Base-by-base conservation (phyloP, 192 early-diverging fungal species). In the Linnemannia hyalina region DNA sequence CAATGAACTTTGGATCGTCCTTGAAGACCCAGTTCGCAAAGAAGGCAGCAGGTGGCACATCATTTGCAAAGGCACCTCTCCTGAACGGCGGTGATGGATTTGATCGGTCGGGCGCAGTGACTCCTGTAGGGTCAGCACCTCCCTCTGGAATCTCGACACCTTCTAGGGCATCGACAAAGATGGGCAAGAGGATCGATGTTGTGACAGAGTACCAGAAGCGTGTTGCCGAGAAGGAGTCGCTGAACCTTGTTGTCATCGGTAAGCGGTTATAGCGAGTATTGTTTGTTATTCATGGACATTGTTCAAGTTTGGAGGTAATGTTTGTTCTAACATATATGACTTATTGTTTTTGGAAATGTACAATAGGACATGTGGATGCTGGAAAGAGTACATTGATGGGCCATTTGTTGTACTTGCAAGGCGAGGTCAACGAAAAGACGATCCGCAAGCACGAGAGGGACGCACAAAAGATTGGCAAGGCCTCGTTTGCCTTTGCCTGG, bases 311-410 rank as follows among this genome's bases (percentile, higher is more conserved):
- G 38, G 38, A 40, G 38, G 38, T 40, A 40, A 40, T 40, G 38
- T 40, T 40, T 40, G 38, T 40, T 40, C 38, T 40, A 40, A 40
- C 38, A 40, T 6, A 40, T 40, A 40, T 40, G 38, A 40, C 38
- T 4, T 40, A 2, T 40, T 40, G 1, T 40, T 40, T 40, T 40
- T 40, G 38, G 38, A 40, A 11, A 38, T 38, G 36, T 44, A 32
- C 6, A 74, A 68, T 73, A 94, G 96, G 98, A 0, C 98, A 99
- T 83, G 98, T 99, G 7, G 98, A 99, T 87, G 97, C 97, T 6
- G 98, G 98, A 54, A 99, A 99, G 88, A 95, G 94, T 73, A 99
- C 98, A 29, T 86, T 98, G 72, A 98, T 99, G 97, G 98, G 98
- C 0, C 98, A 99, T 83, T 85, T 99, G 77, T 91, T 99, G 6